Evolutionary conservation across 169 alveolate genomes (phyloP), one percentile per base, ranked within the genome.

Genomic region (Plasmodium knowlesi): DNA sequence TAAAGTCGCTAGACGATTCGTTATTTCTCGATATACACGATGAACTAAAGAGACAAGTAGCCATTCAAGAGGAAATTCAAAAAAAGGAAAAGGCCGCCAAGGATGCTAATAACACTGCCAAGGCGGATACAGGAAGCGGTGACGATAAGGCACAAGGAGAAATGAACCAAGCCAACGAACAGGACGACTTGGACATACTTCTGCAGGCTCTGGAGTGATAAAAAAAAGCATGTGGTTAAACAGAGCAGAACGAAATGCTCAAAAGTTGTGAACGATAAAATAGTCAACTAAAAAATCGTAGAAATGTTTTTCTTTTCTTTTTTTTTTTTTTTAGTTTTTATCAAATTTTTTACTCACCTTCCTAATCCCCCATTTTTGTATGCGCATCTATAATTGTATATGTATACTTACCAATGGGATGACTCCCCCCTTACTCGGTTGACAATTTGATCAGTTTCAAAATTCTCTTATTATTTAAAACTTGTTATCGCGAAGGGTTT

Each of bases 121-220:
- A 70, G 28, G 12, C 8, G 19, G n/a, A 39, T 5, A 28, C 14
- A 14, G 25, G 54, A 10, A 30, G 37, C 50, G 78, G n/a, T 46
- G 22, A n/a, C n/a, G 83, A 50, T 5, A 39, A 14, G 8, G 43
- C 74, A 53, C 54, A 76, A 32, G 70, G 19, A 5, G 81, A 76
- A 5, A 28, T 46, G 6, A 76, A 76, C 8, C 41, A 30, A 30
- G 32, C n/a, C 19, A 71, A 84, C 78, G 71, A 71, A 43, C 80
- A 86, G 16, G 92, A 84, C 32, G 93, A 86, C 71, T 86, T 86
- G 78, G 93, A 86, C 70, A 43, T 76, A 76, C 43, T 86, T 70
- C 71, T 86, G 25, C 93, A 86, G 80, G 85, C 93, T 12, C 72
- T 86, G 28, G 86, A 86, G 81, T 76, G 30, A 82, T 5, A 67